Conservation (phyloP, 345 rosid species). For the Eutrema heterophyllum region DNA sequence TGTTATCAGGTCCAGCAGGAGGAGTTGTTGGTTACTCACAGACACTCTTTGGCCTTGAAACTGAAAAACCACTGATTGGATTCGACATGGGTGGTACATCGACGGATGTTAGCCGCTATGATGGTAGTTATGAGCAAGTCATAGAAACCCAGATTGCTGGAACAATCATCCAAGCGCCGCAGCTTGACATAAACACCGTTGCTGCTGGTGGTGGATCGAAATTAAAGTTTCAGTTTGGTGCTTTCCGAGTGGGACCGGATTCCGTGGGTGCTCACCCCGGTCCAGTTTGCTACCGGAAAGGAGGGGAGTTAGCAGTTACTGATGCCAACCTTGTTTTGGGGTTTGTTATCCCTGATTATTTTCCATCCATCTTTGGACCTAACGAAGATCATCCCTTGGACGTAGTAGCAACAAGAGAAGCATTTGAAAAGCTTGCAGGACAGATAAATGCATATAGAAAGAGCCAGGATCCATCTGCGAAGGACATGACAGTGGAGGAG, state of each 20-base stretch:
- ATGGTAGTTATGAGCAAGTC: conserved; percentile 95
- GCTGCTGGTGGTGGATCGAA: conserved; percentile 99
- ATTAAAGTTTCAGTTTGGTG: conserved; percentile 85
- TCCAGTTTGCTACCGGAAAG: conserved; percentile 93
- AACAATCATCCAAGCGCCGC: conserved; percentile 94
- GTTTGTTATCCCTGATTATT: conserved; percentile 84
- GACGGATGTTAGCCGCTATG: conserved; percentile 95
- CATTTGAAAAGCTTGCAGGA: conserved; percentile 66
- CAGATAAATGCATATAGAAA: conserved; percentile 73
- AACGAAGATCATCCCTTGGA: conserved; percentile 81
- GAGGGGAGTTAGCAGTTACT: conserved; percentile 87
- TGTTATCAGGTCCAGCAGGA: conserved; percentile 97
- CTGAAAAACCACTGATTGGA: conserved; percentile 90
- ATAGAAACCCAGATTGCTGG: conserved; percentile 98
- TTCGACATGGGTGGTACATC: conserved; percentile 99
- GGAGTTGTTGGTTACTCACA: conserved; percentile 98
- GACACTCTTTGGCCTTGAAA: conserved; percentile 86
- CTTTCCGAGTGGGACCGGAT: conserved; percentile 92
- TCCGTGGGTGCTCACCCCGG: conserved; percentile 99
- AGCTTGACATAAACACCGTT: conserved; percentile 93
- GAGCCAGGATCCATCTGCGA: conserved; percentile 68
- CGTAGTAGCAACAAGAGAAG: conserved; percentile 63
- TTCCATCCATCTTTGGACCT: conserved; percentile 93
- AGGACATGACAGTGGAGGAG: conserved; percentile 83
- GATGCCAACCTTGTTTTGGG: conserved; percentile 93